Percentiles rank a stretch among this genome's conserved stretches.
Conservation (phyloP, 495 filamentous ascomycete species). For the Podospora pseudopauciseta region DNA sequence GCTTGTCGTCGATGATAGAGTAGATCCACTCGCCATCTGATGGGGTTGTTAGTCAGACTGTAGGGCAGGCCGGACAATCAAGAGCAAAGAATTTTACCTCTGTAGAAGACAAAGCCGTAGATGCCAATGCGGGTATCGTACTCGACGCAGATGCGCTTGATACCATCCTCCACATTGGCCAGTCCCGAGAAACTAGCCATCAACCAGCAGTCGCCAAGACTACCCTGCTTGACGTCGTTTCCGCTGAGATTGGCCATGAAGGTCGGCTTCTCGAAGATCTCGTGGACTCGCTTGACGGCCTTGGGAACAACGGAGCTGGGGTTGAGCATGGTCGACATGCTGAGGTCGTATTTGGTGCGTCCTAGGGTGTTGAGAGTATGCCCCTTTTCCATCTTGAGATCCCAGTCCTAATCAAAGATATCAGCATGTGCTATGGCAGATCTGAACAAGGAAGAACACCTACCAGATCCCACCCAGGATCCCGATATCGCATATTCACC, state of each 20-base stretch:
- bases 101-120: conserved; percentile 92
- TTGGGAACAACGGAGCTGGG: conserved; percentile 49
- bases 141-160: conserved; percentile 80
- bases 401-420: conserved; percentile 42
- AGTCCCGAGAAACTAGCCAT: conserved; percentile 84
- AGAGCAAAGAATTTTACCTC: conserved; percentile 37
- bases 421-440: conserved; percentile 20
- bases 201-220: conserved; percentile 89
- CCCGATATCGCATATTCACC: conserved; percentile 86
- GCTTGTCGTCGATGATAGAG: conserved; percentile 76
- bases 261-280: conserved; percentile 84
- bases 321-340: conserved; percentile 35
- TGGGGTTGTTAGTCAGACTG: neutral
- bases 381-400: conserved; percentile 48
- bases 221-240: conserved; percentile 75
- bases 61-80: neutral
- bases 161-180: conserved; percentile 69
- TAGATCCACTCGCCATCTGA: conserved; percentile 89
- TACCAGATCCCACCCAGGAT: conserved; percentile 80
- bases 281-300: conserved; percentile 69
- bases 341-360: conserved; percentile 42
- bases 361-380: conserved; percentile 47
- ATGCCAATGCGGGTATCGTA: conserved; percentile 73
- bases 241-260: conserved; percentile 76
- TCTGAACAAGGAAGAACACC: conserved; percentile 23